These are phyloP conservation scores for Trichoderma erinaceum DNA, from an alignment of 495 filamentous ascomycete genomes.

Conservation along the genomic window DNA sequence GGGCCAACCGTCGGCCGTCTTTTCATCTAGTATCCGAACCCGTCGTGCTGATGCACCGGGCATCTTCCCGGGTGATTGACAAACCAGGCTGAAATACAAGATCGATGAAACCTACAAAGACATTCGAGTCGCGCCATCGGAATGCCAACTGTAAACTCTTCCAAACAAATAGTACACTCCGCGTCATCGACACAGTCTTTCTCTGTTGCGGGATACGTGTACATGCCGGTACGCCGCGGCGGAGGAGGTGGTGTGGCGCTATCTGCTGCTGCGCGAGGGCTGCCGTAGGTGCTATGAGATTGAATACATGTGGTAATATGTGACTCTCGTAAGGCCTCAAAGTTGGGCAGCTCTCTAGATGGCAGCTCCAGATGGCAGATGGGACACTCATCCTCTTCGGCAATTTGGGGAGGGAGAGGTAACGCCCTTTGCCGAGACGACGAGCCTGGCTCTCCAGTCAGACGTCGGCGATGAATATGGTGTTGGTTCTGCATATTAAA, in stretches of 20 bases:
- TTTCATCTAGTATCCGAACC: conserved; percentile 36
- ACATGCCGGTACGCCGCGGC: conserved; percentile 42
- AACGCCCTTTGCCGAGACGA: conserved; percentile 20
- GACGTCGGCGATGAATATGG: conserved; percentile 11
- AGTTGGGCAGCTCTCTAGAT: conserved; percentile 51
- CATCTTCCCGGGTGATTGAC: conserved; percentile 45
- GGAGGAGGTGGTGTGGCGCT: conserved; percentile 22
- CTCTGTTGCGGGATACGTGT: conserved; percentile 72
- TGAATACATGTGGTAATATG: conserved; percentile 77
- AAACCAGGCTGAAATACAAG: conserved; percentile 56
- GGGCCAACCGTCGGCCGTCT: not conserved
- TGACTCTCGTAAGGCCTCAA: conserved; percentile 58
- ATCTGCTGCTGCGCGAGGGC: conserved; percentile 14
- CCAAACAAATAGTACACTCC: conserved; percentile 94
- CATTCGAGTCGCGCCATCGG: conserved; percentile 83
- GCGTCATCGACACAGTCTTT: conserved; percentile 80
- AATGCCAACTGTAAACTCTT: conserved; percentile 85
- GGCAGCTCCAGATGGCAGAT: conserved; percentile 78
- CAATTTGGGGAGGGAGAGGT: conserved; percentile 36
- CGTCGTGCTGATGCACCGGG: conserved; percentile 51
- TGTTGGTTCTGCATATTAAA: conserved; percentile 3
- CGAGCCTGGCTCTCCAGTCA: conserved; percentile 22
- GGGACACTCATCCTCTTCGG: conserved; percentile 86
- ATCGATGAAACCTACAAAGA: conserved; percentile 83
- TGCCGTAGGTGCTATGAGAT: conserved; percentile 37